Evolutionary conservation across 108 stramenopile genomes (phyloP).

Genomic region (Cylindrotheca closterium): DNA sequence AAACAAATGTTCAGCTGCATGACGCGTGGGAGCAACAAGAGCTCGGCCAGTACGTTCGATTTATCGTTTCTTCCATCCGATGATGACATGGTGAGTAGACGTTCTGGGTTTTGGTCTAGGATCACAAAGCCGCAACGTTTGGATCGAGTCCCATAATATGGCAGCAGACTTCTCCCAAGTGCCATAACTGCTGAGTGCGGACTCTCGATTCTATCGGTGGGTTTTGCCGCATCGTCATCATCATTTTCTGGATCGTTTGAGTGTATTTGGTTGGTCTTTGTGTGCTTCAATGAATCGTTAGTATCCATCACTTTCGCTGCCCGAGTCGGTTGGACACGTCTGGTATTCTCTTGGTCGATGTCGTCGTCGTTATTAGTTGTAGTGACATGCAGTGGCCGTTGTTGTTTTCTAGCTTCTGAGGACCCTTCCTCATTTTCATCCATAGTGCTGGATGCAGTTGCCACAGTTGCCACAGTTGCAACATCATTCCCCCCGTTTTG

Average conservation of each 20-base stretch:
- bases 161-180: constrained; percentile 25
- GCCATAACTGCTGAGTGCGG: constrained; percentile 15
- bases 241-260: neutral
- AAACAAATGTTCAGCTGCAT: constrained; percentile 60
- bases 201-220: constrained; percentile 3
- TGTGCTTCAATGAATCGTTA: no score
- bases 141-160: constrained; percentile 5
- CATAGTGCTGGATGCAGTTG: neutral
- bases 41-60: constrained; percentile 47
- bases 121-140: constrained; percentile 55
- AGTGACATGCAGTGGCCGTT: neutral
- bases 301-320: no score
- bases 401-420: neutral
- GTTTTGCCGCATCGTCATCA: no score
- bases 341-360: neutral
- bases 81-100: constrained; percentile 43
- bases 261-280: neutral
- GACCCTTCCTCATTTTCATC: neutral
- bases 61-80: neutral
- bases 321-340: neutral
- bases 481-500: no score
- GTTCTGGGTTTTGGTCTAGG: constrained; percentile 62
- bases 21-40: constrained; percentile 60
- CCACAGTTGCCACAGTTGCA: no score
- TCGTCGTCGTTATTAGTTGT: neutral